Evolutionary conservation across 2,329 filamentous ascomycete species (phyloP), one percentile per base, ranked within the genome.

Genomic region (Aspergillus novoparasiticus): DNA sequence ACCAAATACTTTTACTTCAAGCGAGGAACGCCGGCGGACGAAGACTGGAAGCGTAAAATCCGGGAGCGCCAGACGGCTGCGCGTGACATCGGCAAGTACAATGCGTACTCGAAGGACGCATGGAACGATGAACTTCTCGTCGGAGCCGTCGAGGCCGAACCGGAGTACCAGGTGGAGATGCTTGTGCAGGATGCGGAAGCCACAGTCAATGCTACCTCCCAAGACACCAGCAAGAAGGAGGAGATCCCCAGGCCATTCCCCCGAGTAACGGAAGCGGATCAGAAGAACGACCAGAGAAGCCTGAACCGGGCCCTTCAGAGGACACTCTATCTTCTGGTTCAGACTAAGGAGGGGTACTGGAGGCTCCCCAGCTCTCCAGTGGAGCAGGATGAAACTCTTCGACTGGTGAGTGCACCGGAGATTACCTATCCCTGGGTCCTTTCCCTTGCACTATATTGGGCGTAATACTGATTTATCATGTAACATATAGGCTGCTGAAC

Each of bases 1-100:
- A 91, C 91, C 61, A 88, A 91, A 69, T 91, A 91, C 76, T 95
- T 98, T 81, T 99, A 96, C 85, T 96, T 94, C 86, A 96, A 96
- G 83, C 89, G 89, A 70, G 92, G 92, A 75, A 96, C 94, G 12
- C 90, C 93, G 1, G 85, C 88, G 10, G 91, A 94, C 69, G 83
- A 93, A 57, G 94, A 97, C 81, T 98, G 93, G 92, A 92, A 94
- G 78, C 86, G 92, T 75, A 96, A 96, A 81, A 86, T 92, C 66
- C 84, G 85, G 70, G 90, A 92, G 76, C 90, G 94, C 58, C 86
- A 89, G 72, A 90, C 91, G 9, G 86, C 93, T 8, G 90, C 92
- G 54, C 88, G 92, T 75, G 94, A 98, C 78, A 88, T 97, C 68
- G 94, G 94, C 63, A 83, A 87, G 58, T 97, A 97, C 83, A 88